These are phyloP conservation scores for Inga oerstediana DNA, from an alignment of 306 rosid species.

Conservation along the genomic window DNA sequence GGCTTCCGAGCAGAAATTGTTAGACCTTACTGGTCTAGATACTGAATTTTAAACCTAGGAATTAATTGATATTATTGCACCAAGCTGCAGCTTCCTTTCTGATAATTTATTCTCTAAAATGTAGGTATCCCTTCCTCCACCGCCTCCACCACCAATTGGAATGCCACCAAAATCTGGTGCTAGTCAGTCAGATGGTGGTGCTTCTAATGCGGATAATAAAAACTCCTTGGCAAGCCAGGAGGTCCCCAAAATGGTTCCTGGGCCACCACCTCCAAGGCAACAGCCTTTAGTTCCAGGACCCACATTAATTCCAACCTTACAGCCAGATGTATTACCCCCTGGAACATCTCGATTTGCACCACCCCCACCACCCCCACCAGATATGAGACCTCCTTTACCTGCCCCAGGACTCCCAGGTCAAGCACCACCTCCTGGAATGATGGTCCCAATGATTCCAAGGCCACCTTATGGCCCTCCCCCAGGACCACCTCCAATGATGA, in stretches of 20 bases:
- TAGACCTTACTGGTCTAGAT: background rate
- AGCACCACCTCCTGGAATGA: conserved; percentile 83
- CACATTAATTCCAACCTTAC: conserved; percentile 57
- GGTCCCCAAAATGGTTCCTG: conserved; percentile 64
- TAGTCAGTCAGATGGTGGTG: conserved; percentile 61
- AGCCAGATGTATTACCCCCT: conserved; percentile 85
- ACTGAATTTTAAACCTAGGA: conserved; percentile 22
- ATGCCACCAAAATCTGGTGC: conserved; percentile 60
- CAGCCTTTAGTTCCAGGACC: conserved; percentile 70
- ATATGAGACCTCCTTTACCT: conserved; percentile 77
- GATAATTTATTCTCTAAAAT: conserved; percentile 39
- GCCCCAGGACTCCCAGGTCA: conserved; percentile 71
- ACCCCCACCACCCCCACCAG: conserved; percentile 83
- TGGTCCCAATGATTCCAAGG: conserved; percentile 77
- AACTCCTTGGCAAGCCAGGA: conserved; percentile 60
- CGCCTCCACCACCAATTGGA: conserved; percentile 87
- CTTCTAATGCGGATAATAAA: conserved; percentile 51
- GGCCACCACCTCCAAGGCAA: conserved; percentile 88
- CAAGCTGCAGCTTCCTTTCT: conserved; percentile 11
- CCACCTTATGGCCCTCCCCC: conserved; percentile 97
- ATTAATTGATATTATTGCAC: conserved; percentile 25
- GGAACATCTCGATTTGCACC: conserved; percentile 84
- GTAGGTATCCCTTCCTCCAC: conserved; percentile 86
- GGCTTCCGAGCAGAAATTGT: conserved; percentile 12
- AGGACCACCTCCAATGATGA: conserved; percentile 98